Conservation (phyloP, 306 rosid genomes). For the Mimosa bimucronata region DNA sequence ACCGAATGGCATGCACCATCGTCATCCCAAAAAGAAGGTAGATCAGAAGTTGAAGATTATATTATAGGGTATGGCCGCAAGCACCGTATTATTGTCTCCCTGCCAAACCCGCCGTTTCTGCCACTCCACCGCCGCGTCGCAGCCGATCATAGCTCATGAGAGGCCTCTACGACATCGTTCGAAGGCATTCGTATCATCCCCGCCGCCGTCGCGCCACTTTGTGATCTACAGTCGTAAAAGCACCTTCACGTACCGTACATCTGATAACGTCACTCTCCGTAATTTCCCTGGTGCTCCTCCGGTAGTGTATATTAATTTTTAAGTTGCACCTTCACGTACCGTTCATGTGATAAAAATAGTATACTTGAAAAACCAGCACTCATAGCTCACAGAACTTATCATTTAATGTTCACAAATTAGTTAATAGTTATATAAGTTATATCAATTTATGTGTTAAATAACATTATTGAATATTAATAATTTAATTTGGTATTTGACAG, state of each 20-base stretch:
- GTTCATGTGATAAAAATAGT: too few species aligned
- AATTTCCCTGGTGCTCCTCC: conserved; percentile 24
- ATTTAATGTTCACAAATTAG: too few species aligned
- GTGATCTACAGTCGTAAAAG: conserved; percentile 5
- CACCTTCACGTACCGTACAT: conserved; percentile 24
- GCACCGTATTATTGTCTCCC: not conserved
- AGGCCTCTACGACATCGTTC: not conserved
- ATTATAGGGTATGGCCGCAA: not conserved
- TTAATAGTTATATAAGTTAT: too few species aligned
- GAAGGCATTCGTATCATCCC: not conserved
- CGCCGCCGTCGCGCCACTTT: not conserved
- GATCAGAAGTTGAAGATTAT: too few species aligned
- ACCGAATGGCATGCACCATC: not conserved
- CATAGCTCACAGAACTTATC: too few species aligned
- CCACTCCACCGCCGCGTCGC: not conserved
- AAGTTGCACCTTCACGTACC: too few species aligned
- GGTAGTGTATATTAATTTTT: not conserved
- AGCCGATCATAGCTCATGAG: not conserved
- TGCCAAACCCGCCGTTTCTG: not conserved
- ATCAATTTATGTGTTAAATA: too few species aligned
- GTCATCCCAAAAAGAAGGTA: not conserved
- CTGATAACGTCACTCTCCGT: conserved; percentile 26
- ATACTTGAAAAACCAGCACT: too few species aligned
- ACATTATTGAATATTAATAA: not conserved
- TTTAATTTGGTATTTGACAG: conserved; percentile 12